Evolutionary conservation across 345 rosid genomes (phyloP).

Genomic region (Brassica nigra): DNA sequence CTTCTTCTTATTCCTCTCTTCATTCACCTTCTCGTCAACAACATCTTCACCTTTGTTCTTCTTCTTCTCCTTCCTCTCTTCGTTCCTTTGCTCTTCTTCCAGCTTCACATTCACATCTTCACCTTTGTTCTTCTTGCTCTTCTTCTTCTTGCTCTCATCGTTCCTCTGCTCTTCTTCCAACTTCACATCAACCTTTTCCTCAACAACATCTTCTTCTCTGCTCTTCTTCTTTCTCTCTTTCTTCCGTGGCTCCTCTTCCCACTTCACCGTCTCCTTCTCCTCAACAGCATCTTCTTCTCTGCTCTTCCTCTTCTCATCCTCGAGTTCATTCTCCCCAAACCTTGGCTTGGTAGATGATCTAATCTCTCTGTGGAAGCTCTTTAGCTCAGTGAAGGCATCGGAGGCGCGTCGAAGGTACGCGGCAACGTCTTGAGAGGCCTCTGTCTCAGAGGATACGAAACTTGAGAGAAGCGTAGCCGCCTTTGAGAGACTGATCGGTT

Average conservation of each 20-base stretch:
- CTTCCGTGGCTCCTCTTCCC: background rate
- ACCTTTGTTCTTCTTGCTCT: background rate
- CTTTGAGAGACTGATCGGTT: slow-evolving; percentile 38
- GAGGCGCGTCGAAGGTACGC: slow-evolving; percentile 55
- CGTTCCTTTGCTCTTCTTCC: too few species aligned
- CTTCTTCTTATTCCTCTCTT: background rate
- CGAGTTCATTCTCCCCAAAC: slow-evolving; percentile 19
- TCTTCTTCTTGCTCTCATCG: background rate
- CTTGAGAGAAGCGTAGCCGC: slow-evolving; percentile 51
- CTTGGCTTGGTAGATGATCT: slow-evolving; percentile 10
- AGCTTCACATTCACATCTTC: background rate
- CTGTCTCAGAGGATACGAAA: slow-evolving; percentile 46
- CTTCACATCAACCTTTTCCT: background rate
- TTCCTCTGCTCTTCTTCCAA: background rate
- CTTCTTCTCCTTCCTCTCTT: too few species aligned
- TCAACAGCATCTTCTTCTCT: background rate
- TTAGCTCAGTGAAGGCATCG: slow-evolving; percentile 46
- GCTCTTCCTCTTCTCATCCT: background rate
- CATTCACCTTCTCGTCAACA: background rate
- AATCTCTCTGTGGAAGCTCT: slow-evolving; percentile 42
- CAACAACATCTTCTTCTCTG: background rate
- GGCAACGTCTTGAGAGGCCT: slow-evolving; percentile 53
- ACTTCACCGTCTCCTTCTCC: background rate
- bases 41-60: too few species aligned
- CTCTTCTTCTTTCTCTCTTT: background rate